phyloP scores from a whole-genome alignment of 2,329 filamentous ascomycete genomes.

The Fusarium siculi region DNA sequence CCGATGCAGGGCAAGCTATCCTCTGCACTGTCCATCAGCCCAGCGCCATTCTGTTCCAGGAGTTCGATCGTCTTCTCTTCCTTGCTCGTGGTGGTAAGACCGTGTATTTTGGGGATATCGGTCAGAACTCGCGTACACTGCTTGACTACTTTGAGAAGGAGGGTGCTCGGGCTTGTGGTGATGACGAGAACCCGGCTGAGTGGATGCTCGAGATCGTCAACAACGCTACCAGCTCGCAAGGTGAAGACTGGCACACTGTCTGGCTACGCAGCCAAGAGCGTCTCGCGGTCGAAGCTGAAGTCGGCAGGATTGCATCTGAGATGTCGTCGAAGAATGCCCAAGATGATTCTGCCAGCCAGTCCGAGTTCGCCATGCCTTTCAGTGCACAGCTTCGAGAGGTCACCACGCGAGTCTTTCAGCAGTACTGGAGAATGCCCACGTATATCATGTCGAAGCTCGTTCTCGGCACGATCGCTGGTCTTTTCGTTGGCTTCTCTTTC shows the following conservation, averaged over 20 bases:
- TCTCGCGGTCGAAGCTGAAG: conserved; percentile 65
- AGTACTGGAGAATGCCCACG: conserved; percentile 83
- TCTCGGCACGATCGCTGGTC: conserved; percentile 67
- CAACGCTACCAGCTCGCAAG: conserved; percentile 50
- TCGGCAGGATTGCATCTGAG: conserved; percentile 69
- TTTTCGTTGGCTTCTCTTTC: conserved; percentile 83
- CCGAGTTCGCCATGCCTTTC: conserved; percentile 85
- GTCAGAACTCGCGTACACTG: conserved; percentile 66
- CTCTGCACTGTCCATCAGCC: conserved; percentile 68
- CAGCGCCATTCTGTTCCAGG: conserved; percentile 62
- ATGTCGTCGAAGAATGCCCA: conserved; percentile 42
- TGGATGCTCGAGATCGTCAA: conserved; percentile 73
- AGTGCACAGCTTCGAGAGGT: conserved; percentile 71
- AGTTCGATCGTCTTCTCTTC: conserved; percentile 71
- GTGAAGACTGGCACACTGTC: conserved; percentile 72
- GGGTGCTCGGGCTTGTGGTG: conserved; percentile 68
- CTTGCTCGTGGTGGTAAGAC: conserved; percentile 73
- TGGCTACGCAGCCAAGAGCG: conserved; percentile 69
- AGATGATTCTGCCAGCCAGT: conserved; percentile 47
- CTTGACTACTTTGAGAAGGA: conserved; percentile 73
- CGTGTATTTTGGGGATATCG: conserved; percentile 76
- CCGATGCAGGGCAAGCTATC: conserved; percentile 63
- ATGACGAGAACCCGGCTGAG: conserved; percentile 78
- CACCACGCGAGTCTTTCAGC: conserved; percentile 76
- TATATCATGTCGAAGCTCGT: conserved; percentile 81